Conservation (phyloP, 495 filamentous ascomycete genomes). For the Pseudomonodictys pantanalensis region DNA sequence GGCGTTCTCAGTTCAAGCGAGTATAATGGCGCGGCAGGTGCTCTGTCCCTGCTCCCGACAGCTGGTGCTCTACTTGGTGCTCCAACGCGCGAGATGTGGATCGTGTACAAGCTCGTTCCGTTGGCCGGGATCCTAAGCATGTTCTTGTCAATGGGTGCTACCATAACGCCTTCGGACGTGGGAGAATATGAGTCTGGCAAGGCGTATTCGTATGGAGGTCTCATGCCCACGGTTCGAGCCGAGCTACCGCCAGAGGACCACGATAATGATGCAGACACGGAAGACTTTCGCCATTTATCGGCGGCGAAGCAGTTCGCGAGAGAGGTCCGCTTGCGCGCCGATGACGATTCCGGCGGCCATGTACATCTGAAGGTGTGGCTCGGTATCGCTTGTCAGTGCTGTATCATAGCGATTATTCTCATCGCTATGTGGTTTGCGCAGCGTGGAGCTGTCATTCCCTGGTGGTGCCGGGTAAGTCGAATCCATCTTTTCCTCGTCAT, state of each 20-base stretch:
- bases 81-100: slow-evolving; percentile 29
- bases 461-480: slow-evolving; percentile 36
- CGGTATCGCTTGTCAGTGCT: slow-evolving; percentile 2
- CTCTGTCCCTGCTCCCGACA: slow-evolving; percentile 28
- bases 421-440: slow-evolving; percentile 24
- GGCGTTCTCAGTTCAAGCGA: not conserved
- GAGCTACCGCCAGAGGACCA: not conserved
- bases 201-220: slow-evolving; percentile 16
- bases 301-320: not conserved
- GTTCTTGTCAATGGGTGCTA: slow-evolving; percentile 25
- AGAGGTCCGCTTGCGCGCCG: not conserved
- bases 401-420: slow-evolving; percentile 8
- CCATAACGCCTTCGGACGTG: slow-evolving; percentile 19
- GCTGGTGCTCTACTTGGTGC: slow-evolving; percentile 31
- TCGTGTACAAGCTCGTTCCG: slow-evolving; percentile 30
- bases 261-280: not conserved
- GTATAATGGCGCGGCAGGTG: slow-evolving; percentile 19
- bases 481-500: not conserved
- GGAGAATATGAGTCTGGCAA: slow-evolving; percentile 15
- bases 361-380: slow-evolving; percentile 10
- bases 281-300: not conserved
- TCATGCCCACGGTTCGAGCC: slow-evolving; percentile 14
- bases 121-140: slow-evolving; percentile 26
- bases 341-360: slow-evolving; percentile 5
- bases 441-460: slow-evolving; percentile 18